Evolutionary conservation across 2,329 filamentous ascomycete genomes (phyloP), one percentile per base, ranked within the genome.

Genomic region (Triangularia setosa): DNA sequence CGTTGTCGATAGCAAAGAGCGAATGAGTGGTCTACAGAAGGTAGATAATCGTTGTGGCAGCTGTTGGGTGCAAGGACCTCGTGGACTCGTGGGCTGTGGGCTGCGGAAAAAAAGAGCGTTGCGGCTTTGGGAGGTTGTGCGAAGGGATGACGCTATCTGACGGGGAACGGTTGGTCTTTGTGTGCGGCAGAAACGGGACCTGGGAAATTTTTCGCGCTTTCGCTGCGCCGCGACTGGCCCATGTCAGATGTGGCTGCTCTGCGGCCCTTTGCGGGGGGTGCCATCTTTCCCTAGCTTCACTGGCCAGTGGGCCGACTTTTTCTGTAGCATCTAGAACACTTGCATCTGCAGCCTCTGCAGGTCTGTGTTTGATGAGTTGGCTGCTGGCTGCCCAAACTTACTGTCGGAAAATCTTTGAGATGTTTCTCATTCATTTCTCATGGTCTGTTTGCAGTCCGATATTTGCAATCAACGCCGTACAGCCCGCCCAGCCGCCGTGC

Each of bases 101-200:
- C 55, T n/a, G 27, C 11, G 16, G 57, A 30, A 60, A 54, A 28
- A 56, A 63, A 48, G 30, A 35, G 27, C 23, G 25, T 18, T 25
- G 53, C 62, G 61, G 61, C 59, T 48, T 62, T 48, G 16, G 16
- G 21, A 59, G 40, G 35, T 56, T 63, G 62, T 59, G 67, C 58
- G 66, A 61, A 65, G 64, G 64, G 62, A 70, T 70, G 69, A 68
- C 67, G 69, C 66, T 71, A 69, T 69, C 54, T 61, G 67, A 64
- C 57, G 63, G 61, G 62, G 58, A 58, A 60, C 62, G 54, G 65
- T 64, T 65, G 63, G 62, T 64, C 60, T 62, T 62, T 62, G 53
- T 65, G 60, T 64, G 65, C 61, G 58, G 25, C 21, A 55, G 52
- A 28, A 24, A 24, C 60, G 64, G 58, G 40, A 53, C 35, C 35